Conservation (phyloP, 768 basidiomycete genomes). For the Chalciporus pseudorubinellus region DNA sequence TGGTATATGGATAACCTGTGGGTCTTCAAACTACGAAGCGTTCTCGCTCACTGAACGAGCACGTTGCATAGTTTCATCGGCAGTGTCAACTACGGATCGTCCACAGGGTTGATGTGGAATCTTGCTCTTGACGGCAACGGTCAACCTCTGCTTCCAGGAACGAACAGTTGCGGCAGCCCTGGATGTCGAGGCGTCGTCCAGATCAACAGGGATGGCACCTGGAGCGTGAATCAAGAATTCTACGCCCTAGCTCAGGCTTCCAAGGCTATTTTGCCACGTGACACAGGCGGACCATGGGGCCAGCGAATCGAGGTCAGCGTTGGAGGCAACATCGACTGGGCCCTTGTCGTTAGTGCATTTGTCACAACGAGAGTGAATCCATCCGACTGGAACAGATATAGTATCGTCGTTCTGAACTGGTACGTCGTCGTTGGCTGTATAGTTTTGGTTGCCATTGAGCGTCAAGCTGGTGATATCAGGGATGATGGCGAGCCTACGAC, state of each 20-base stretch:
- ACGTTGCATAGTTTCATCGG: slow-evolving; percentile 38
- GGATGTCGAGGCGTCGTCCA: slow-evolving; percentile 69
- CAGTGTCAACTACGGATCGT: slow-evolving; percentile 29
- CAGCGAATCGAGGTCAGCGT: slow-evolving; percentile 65
- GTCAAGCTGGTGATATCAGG: slow-evolving; percentile 23
- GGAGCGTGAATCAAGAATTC: slow-evolving; percentile 72
- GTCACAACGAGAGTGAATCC: slow-evolving; percentile 55
- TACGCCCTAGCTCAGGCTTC: slow-evolving; percentile 75
- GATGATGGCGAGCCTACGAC: slow-evolving; percentile 47
- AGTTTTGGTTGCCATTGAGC: background rate
- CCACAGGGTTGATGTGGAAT: slow-evolving; percentile 70
- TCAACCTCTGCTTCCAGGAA: slow-evolving; percentile 62
- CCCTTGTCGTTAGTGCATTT: slow-evolving; percentile 63
- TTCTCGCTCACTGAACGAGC: slow-evolving; percentile 23
- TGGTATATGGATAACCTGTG: slow-evolving; percentile 73
- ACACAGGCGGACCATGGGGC: slow-evolving; percentile 64
- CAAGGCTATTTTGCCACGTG: slow-evolving; percentile 69
- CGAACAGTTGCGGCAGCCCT: slow-evolving; percentile 53
- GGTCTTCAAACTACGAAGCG: slow-evolving; percentile 13
- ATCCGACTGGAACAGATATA: slow-evolving; percentile 61
- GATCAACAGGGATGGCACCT: slow-evolving; percentile 61
- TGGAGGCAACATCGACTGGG: slow-evolving; percentile 53
- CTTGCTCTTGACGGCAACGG: slow-evolving; percentile 63
- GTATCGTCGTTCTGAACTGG: slow-evolving; percentile 75
- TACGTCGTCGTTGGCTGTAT: slow-evolving; percentile 16